Percentiles rank a stretch among this genome's conserved stretches.
Evolutionary conservation across 169 alveolate genomes (phyloP).

Genomic region (Cryptosporidium parvum): DNA sequence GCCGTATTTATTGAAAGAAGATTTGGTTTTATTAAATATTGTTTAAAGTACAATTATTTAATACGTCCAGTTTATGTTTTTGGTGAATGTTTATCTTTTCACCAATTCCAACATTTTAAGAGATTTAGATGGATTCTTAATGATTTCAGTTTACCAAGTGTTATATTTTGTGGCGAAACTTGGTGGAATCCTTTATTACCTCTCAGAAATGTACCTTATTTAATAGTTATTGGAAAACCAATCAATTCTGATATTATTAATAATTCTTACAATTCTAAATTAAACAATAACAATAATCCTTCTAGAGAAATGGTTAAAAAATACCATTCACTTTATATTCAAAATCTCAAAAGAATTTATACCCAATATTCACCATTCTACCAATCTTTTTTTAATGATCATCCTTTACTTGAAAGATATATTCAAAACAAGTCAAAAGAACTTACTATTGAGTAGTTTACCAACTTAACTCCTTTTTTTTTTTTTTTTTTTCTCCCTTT

Average conservation of each 20-base stretch:
- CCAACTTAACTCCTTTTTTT: no score
- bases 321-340: constrained; percentile 37
- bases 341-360: constrained; percentile 26
- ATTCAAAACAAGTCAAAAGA: background rate
- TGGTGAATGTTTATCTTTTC: constrained; percentile 70
- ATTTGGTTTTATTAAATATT: constrained; percentile 68
- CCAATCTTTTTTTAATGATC: background rate
- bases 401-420: constrained; percentile 35
- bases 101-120: constrained; percentile 25
- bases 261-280: background rate
- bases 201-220: constrained; percentile 38
- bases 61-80: constrained; percentile 74
- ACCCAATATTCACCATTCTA: constrained; percentile 24
- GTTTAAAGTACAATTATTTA: constrained; percentile 46
- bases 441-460: constrained; percentile 17
- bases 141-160: constrained; percentile 65
- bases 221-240: constrained; percentile 57
- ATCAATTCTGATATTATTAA: background rate
- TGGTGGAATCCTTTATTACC: constrained; percentile 75
- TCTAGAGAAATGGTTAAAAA: constrained; percentile 53
- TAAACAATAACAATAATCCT: constrained; percentile 1
- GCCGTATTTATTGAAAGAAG: constrained; percentile 35
- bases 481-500: background rate
- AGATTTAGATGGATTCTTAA: constrained; percentile 48
- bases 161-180: constrained; percentile 55